Base-by-base conservation (phyloP, 371 early-diverging fungal species). In the Haplosporangium sp. region DNA sequence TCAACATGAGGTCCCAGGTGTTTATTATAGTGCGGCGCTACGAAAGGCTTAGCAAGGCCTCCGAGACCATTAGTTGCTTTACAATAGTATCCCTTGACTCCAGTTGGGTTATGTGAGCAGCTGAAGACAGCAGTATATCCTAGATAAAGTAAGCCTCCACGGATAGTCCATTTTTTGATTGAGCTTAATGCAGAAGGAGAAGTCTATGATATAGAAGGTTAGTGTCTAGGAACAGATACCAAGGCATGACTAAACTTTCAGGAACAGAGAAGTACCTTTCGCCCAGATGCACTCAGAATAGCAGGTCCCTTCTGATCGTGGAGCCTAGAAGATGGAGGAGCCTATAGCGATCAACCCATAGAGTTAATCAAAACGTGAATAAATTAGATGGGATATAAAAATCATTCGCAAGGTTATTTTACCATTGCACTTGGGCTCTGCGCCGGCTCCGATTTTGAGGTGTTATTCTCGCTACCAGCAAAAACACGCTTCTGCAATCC, bases 231-330 rank as follows among this genome's bases (percentile, higher is more conserved):
- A 39, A 35, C 8, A 45, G 4, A 13, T 47, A 37, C 3, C 15
- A 27, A 47, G 53, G 35, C 27, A 27, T 27, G 9, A 3, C 50
- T 2, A 5, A 17, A 8, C 20, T 17, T 2, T 19, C 15, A 47
- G n/a, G 17, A 42, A 15, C 4, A 4, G 15, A n/a, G 4, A 20
- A 40, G 19, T 71, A 71, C 75, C 69, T 50, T 78, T 19, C 57
- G 68, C 1, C 63, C 69, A 45, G 72, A 63, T 1, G 59, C 63
- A 39, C 70, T 76, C 40, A 82, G 20, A 44, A 76, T 82, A 8
- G 82, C 75, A 19, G 82, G 82, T 8, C 82, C 82, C 44, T 82
- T 82, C 53, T 65, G 66, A 11, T 71, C 76, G 40, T 82, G 82
- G 39, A 82, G 40, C 67, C 70, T 82, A 11, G 82, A 76, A 0